Evolutionary conservation across 2,329 filamentous ascomycete species (phyloP).

Genomic region (Colletotrichum godetiae): DNA sequence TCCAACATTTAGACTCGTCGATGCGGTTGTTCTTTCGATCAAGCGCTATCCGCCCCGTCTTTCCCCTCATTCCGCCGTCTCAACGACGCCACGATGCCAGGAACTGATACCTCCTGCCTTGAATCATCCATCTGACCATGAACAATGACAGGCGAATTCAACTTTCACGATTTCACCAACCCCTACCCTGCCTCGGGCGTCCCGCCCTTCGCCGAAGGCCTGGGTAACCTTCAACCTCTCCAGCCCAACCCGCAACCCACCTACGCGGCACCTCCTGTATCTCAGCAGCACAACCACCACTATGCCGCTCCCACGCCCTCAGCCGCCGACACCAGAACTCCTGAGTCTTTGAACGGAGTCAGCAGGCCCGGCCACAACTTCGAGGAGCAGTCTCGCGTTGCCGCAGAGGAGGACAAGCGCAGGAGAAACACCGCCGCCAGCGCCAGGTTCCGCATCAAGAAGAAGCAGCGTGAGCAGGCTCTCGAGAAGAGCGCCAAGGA

Average conservation of each 20-base stretch:
- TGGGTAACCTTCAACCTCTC: conserved; percentile 59
- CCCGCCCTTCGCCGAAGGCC: conserved; percentile 51
- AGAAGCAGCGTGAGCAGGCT: conserved; percentile 93
- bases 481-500: conserved; percentile 86
- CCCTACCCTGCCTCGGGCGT: conserved; percentile 50
- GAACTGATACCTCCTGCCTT: conserved; percentile 32
- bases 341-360: conserved; percentile 52
- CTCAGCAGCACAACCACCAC: conserved; percentile 48
- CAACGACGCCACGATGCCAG: conserved; percentile 36
- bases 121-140: conserved; percentile 37
- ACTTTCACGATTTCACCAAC: conserved; percentile 65
- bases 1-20: conserved; percentile 30
- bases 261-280: conserved; percentile 51
- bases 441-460: conserved; percentile 92
- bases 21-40: conserved; percentile 22
- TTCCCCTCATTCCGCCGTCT: conserved; percentile 23
- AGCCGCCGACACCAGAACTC: conserved; percentile 58
- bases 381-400: conserved; percentile 77
- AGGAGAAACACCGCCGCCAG: conserved; percentile 89
- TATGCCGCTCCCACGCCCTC: conserved; percentile 39
- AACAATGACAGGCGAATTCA: conserved; percentile 68
- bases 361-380: conserved; percentile 62
- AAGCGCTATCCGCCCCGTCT: conserved; percentile 27
- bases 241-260: conserved; percentile 63
- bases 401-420: conserved; percentile 90